These are phyloP conservation scores for Globisporangium parvum DNA, from an alignment of 352 stramenopile genomes.

Conservation along the genomic window DNA sequence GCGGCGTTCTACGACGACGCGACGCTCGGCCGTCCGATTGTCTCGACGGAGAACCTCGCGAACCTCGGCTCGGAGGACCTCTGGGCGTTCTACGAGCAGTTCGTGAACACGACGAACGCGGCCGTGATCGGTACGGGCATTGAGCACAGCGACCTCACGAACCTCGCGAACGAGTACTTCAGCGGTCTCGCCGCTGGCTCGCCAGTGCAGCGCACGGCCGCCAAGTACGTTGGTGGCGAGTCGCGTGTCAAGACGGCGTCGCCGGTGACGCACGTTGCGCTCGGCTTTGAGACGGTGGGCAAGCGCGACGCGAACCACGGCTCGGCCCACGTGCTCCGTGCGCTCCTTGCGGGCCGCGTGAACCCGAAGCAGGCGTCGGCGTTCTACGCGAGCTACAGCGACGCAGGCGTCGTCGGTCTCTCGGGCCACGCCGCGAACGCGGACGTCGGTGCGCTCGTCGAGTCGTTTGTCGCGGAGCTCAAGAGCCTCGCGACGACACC, in stretches of 20 bases:
- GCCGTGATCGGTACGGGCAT: slow-evolving; percentile 63
- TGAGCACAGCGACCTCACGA: slow-evolving; percentile 49
- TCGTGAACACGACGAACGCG: slow-evolving; percentile 56
- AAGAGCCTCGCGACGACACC: slow-evolving; percentile 62
- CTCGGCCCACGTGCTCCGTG: slow-evolving; percentile 61
- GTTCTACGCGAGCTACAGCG: slow-evolving; percentile 61
- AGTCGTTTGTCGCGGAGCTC: slow-evolving; percentile 65
- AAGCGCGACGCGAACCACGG: slow-evolving; percentile 34
- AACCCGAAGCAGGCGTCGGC: slow-evolving; percentile 54
- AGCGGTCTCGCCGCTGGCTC: slow-evolving; percentile 25
- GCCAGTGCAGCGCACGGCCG: slow-evolving; percentile 18
- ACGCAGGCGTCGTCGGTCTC: slow-evolving; percentile 58
- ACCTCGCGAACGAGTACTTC: slow-evolving; percentile 68
- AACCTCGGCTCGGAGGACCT: slow-evolving; percentile 43
- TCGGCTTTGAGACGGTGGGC: slow-evolving; percentile 60
- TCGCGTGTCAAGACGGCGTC: slow-evolving; percentile 57
- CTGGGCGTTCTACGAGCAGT: slow-evolving; percentile 53
- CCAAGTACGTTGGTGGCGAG: slow-evolving; percentile 78
- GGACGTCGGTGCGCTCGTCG: slow-evolving; percentile 54
- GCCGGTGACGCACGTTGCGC: slow-evolving; percentile 61
- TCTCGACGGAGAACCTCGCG: slow-evolving; percentile 47
- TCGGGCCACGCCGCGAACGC: slow-evolving; percentile 43
- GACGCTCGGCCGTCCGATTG: slow-evolving; percentile 50
- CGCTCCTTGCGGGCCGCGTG: slow-evolving; percentile 50
- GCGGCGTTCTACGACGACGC: slow-evolving; percentile 81